Conservation (phyloP, 495 filamentous ascomycete species). For the Hypoxylon trugodes region DNA sequence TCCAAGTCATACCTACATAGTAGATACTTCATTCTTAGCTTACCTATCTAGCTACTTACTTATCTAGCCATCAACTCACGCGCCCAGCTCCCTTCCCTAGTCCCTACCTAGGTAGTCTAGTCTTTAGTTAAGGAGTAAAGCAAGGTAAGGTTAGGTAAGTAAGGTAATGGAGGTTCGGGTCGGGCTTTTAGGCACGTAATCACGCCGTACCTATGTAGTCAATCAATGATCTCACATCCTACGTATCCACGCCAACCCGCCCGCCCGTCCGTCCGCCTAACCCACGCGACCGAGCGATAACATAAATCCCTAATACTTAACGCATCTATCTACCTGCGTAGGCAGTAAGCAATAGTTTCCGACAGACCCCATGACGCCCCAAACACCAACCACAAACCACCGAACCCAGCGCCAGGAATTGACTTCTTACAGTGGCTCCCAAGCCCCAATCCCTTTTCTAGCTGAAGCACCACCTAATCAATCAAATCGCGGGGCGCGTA, state of each 20-base stretch:
- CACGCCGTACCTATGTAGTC: neutral
- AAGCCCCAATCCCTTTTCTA: constrained; percentile 6
- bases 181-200: constrained; percentile 39
- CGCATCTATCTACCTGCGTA: too few relatives aligned
- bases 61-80: neutral
- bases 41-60: neutral
- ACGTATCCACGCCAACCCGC: neutral
- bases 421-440: constrained; percentile 26
- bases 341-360: constrained; percentile 11
- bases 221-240: constrained; percentile 14
- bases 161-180: constrained; percentile 23
- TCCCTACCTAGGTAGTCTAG: neutral
- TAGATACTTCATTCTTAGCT: neutral
- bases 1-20: constrained; percentile 35
- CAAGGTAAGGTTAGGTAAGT: neutral
- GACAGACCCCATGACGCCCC: neutral
- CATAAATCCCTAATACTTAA: too few relatives aligned
- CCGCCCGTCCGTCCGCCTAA: too few relatives aligned
- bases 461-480: neutral
- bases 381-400: neutral
- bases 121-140: neutral
- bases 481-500: constrained; percentile 4
- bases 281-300: too few relatives aligned
- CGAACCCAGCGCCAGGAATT: constrained; percentile 12
- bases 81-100: neutral